Base-by-base conservation (phyloP, 371 early-diverging fungal genomes). In the Mucor plumbeus region DNA sequence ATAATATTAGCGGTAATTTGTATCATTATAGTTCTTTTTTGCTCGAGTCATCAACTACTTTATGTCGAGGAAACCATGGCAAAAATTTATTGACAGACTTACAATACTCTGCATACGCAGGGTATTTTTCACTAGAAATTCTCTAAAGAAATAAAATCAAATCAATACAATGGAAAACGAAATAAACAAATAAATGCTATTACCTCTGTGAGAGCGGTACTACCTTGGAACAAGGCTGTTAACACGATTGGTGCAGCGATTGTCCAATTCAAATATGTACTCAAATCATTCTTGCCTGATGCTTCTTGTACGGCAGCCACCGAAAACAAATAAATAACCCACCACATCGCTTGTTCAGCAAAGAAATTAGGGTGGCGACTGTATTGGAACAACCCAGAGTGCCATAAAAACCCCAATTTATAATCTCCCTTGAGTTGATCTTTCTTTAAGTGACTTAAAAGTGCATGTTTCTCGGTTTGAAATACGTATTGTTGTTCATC, bases 401-500 rank as follows among this genome's bases (percentile, higher is more conserved):
- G 66, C 55, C 87, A 86, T 59, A 90, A 76, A 74, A 95, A 96
- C 0, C 95, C 96, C 13, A 81, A 61, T 60, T 78, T 77, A 58
- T 79, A 76, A 63, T 84, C 83, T 1, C 79, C 85, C 0, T 70
- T 66, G 11, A 82, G 64, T 15, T 65, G 65, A 8, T 70, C 71
- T 39, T 67, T 66, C 7, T 78, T 64, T 4, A 68, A 56, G 26
- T 73, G 68, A 0, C 72, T 74, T 33, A 85, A 69, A 17, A 82
- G 67, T 53, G 75, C 76, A 17, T 80, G 73, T 76, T 95, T 95
- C 19, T 73, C 71, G 36, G 78, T 81, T 66, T 96, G 95, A 74
- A 94, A 95, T 1, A 61, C 69, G 80, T 87, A 95, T 70, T 94
- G 93, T 65, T 97, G 96, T 43, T 92, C 71, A 76, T 97, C 97